Evolutionary conservation across 2,329 filamentous ascomycete genomes (phyloP).

Genomic region (Fusarium heterosporum): DNA sequence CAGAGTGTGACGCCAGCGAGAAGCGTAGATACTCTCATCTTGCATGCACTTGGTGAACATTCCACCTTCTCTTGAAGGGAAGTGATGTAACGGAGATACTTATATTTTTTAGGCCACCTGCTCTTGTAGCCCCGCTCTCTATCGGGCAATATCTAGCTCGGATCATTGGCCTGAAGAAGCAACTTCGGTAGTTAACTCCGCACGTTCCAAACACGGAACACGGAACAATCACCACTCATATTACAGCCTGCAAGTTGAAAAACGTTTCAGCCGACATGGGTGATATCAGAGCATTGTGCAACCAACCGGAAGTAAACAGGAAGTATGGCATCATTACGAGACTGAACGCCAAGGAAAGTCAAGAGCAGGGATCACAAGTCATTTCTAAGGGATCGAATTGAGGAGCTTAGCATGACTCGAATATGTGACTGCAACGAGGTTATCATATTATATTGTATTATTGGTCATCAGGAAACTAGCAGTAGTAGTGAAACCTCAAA

Average conservation of each 20-base stretch:
- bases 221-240: not conserved
- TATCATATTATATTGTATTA: not conserved
- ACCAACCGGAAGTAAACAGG: not conserved
- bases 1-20: not conserved
- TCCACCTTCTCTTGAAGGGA: no score
- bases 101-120: not conserved
- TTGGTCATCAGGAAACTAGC: not conserved
- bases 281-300: not conserved
- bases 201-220: conserved; percentile 1
- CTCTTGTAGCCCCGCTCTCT: not conserved
- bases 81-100: not conserved
- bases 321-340: not conserved
- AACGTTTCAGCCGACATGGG: not conserved
- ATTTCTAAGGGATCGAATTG: not conserved
- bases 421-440: not conserved
- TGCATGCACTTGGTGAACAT: fast-evolving
- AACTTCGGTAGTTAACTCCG: conserved; percentile 19
- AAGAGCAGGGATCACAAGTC: not conserved
- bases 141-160: conserved; percentile 3
- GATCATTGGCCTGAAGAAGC: conserved; percentile 14
- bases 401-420: not conserved
- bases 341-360: not conserved
- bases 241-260: not conserved
- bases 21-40: conserved; percentile 2
- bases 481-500: not conserved